Evolutionary conservation across 2,329 filamentous ascomycete species (phyloP).

Genomic region (Amphichorda felina): DNA sequence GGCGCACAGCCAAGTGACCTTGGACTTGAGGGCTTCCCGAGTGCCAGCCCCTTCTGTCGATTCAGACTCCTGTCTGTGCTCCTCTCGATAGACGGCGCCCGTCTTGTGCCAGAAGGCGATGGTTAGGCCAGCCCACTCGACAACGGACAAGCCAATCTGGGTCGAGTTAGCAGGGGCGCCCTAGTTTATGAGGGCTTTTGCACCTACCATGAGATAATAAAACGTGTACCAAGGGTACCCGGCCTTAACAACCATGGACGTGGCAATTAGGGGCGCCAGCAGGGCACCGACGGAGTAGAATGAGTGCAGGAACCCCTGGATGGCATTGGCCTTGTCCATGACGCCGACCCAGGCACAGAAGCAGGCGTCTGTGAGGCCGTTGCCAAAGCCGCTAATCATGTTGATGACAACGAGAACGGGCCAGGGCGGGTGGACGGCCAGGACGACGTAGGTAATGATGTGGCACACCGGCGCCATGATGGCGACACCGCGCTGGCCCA

Average conservation of each 20-base stretch:
- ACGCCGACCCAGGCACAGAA: slow-evolving; percentile 43
- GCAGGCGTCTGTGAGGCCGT: slow-evolving; percentile 45
- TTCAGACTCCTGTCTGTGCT: slow-evolving; percentile 16
- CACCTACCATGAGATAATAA: slow-evolving; percentile 59
- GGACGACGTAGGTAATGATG: slow-evolving; percentile 46
- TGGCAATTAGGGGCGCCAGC: slow-evolving; percentile 52
- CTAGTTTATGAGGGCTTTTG: no score
- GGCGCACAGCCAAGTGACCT: slow-evolving; percentile 53
- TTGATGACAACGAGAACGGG: slow-evolving; percentile 51
- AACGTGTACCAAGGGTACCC: slow-evolving; percentile 52
- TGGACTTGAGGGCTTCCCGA: slow-evolving; percentile 25
- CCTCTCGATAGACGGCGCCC: slow-evolving; percentile 36
- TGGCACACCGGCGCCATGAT: slow-evolving; percentile 50
- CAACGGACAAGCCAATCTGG: slow-evolving; percentile 29
- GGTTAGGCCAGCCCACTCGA: slow-evolving; percentile 42
- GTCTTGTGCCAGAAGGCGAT: slow-evolving; percentile 49
- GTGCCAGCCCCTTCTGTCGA: slow-evolving; percentile 9
- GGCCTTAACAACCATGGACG: slow-evolving; percentile 51
- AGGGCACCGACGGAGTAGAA: slow-evolving; percentile 56
- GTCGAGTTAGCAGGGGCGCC: background rate
- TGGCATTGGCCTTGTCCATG: slow-evolving; percentile 56
- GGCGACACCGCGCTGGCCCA: slow-evolving; percentile 56
- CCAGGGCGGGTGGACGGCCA: slow-evolving; percentile 51
- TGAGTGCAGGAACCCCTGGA: slow-evolving; percentile 54
- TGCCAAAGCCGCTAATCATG: slow-evolving; percentile 54